phyloP scores from a whole-genome alignment of 2,329 filamentous ascomycete genomes.

The Fusarium nanum region DNA sequence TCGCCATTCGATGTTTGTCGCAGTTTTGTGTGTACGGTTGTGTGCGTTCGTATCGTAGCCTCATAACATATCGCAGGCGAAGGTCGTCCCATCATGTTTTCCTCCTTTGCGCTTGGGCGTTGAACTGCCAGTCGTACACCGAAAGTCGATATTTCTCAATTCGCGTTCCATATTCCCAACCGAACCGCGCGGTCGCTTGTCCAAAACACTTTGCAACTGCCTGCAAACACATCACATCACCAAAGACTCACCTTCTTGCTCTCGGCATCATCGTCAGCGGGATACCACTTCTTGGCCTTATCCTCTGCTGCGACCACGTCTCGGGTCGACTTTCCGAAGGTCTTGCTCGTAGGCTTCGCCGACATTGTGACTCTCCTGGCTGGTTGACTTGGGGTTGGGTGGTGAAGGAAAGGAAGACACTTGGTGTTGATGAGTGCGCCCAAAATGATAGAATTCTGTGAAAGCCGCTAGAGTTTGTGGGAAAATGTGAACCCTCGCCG shows the following conservation, averaged over 20 bases:
- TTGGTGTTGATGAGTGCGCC: slow-evolving; percentile 52
- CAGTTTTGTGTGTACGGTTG: slow-evolving; percentile 2
- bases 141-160: slow-evolving; percentile 17
- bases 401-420: slow-evolving; percentile 52
- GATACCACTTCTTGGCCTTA: slow-evolving; percentile 99
- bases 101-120: slow-evolving; percentile 20
- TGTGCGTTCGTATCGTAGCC: slow-evolving; percentile 33
- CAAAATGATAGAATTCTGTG: slow-evolving; percentile 58
- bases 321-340: slow-evolving; percentile 97
- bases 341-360: slow-evolving; percentile 84
- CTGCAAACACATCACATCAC: slow-evolving; percentile 41
- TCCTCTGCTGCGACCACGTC: slow-evolving; percentile 86
- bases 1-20: slow-evolving; percentile 37
- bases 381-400: slow-evolving; percentile 56
- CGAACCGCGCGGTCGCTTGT: slow-evolving; percentile 6
- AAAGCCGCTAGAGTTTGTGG: slow-evolving; percentile 58
- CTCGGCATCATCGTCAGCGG: slow-evolving; percentile 88
- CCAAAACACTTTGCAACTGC: slow-evolving; percentile 24
- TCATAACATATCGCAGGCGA: slow-evolving; percentile 29
- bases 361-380: slow-evolving; percentile 72
- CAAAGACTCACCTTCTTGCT: slow-evolving; percentile 89
- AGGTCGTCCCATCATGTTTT: slow-evolving; percentile 14
- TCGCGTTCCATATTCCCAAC: slow-evolving; percentile 19
- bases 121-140: slow-evolving; percentile 20
- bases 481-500: slow-evolving; percentile 59